Conservation (phyloP, 1,139 yeast genomes). For the Kluyveromyces sp. region DNA sequence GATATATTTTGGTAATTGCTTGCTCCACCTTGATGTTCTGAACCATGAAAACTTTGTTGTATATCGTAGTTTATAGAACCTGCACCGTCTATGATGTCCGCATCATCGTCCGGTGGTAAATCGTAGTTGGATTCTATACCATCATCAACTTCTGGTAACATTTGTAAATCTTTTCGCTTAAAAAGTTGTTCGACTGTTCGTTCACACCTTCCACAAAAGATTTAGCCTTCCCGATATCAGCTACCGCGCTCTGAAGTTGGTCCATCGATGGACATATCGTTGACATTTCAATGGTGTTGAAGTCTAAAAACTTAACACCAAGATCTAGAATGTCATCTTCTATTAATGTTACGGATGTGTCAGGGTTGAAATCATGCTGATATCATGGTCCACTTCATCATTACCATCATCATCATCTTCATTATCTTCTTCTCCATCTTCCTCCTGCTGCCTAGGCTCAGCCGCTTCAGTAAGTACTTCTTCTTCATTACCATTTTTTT, state of each 20-base stretch:
- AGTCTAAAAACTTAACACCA: slow-evolving; percentile 28
- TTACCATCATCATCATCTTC: slow-evolving; percentile 25
- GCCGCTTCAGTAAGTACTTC: slow-evolving; percentile 12
- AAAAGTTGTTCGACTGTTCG: slow-evolving; percentile 25
- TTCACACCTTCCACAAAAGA: slow-evolving; percentile 44
- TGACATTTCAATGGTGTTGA: slow-evolving; percentile 34
- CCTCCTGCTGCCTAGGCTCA: slow-evolving; percentile 9
- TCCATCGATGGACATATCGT: slow-evolving; percentile 58
- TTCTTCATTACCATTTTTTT: slow-evolving; percentile 8
- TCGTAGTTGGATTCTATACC: slow-evolving; percentile 24
- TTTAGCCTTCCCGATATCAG: slow-evolving; percentile 52
- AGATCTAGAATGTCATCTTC: slow-evolving; percentile 28
- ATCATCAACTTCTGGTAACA: slow-evolving; percentile 29
- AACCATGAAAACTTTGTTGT: slow-evolving; percentile 1
- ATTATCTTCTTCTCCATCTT: slow-evolving; percentile 14
- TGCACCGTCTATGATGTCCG: not conserved
- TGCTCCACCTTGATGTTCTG: not conserved
- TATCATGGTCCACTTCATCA: not conserved
- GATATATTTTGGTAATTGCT: slow-evolving; percentile 4
- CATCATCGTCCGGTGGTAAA: slow-evolving; percentile 27
- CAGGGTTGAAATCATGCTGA: not conserved
- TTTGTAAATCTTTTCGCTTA: slow-evolving; percentile 31
- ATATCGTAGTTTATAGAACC: slow-evolving; percentile 4
- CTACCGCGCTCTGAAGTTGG: slow-evolving; percentile 49
- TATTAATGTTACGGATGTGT: not conserved